These are phyloP conservation scores for Aspergillus sergii DNA, from an alignment of 2,329 filamentous ascomycete species.

Conservation along the genomic window DNA sequence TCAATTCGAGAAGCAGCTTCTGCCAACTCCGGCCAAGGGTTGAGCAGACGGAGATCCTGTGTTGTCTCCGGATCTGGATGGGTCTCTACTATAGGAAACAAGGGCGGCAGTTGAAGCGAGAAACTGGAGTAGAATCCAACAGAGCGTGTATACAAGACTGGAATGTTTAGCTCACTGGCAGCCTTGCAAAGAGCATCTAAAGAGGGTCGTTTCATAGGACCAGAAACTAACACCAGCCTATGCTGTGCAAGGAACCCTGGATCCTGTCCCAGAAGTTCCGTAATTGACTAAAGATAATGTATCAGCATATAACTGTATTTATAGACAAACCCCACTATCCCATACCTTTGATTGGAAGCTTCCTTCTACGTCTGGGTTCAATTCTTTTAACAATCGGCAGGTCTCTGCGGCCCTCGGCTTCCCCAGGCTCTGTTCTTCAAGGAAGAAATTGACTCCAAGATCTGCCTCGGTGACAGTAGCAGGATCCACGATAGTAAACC, in stretches of 20 bases:
- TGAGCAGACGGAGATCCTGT: slow-evolving; percentile 79
- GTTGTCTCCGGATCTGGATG: slow-evolving; percentile 87
- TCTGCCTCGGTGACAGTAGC: slow-evolving; percentile 77
- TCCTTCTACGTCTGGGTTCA: slow-evolving; percentile 90
- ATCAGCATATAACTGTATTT: slow-evolving; percentile 12
- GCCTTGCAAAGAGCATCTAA: slow-evolving; percentile 55
- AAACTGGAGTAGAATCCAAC: slow-evolving; percentile 91
- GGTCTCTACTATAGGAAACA: slow-evolving; percentile 91
- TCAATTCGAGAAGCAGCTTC: slow-evolving; percentile 67
- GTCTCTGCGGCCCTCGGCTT: slow-evolving; percentile 77
- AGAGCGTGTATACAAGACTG: slow-evolving; percentile 82
- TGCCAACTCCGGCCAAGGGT: slow-evolving; percentile 81
- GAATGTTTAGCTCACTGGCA: slow-evolving; percentile 62
- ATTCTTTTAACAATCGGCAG: slow-evolving; percentile 74
- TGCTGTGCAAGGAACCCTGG: slow-evolving; percentile 49
- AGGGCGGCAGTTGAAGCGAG: slow-evolving; percentile 72
- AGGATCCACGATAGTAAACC: slow-evolving; percentile 87
- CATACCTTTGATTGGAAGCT: slow-evolving; percentile 64
- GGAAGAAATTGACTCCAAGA: slow-evolving; percentile 94
- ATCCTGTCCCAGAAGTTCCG: slow-evolving; percentile 39
- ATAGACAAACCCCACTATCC: neutral
- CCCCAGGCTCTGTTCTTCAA: slow-evolving; percentile 77
- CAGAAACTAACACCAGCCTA: slow-evolving; percentile 63
- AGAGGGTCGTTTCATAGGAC: slow-evolving; percentile 58
- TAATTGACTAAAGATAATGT: slow-evolving; percentile 33